Percentiles rank a stretch among this genome's conserved stretches.
phyloP scores from a whole-genome alignment of 768 basidiomycete species.

The Nidularia pulvinata region DNA sequence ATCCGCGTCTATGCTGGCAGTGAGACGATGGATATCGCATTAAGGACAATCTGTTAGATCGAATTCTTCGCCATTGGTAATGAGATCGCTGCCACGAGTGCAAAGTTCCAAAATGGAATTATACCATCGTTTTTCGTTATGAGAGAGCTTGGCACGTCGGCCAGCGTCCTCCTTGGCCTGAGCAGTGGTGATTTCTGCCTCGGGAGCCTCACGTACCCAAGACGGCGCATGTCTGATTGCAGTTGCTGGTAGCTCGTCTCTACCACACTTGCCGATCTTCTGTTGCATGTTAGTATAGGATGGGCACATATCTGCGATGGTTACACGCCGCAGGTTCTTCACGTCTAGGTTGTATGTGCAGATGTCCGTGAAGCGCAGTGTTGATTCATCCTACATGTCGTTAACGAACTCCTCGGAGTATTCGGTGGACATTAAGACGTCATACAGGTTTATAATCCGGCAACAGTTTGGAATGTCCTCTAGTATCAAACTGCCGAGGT shows the following conservation, averaged over 20 bases:
- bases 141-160: neutral
- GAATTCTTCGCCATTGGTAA: neutral
- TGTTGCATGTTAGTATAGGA: no score
- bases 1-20: neutral
- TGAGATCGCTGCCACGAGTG: neutral
- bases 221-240: no score
- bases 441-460: conserved; percentile 6
- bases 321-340: no score
- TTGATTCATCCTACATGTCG: neutral
- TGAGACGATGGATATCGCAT: neutral
- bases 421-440: conserved; percentile 3
- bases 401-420: conserved; percentile 4
- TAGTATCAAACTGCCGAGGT: conserved; percentile 6
- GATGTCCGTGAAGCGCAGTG: neutral
- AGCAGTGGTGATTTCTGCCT: neutral
- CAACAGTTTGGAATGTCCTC: neutral
- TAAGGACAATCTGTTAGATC: neutral
- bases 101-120: neutral
- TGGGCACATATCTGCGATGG: no score
- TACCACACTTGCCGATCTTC: no score
- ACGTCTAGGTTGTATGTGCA: no score
- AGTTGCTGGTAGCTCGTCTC: no score
- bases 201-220: neutral
- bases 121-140: neutral
- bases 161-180: neutral